Evolutionary conservation across 768 basidiomycete species (phyloP).

Genomic region (Russula olivacea): DNA sequence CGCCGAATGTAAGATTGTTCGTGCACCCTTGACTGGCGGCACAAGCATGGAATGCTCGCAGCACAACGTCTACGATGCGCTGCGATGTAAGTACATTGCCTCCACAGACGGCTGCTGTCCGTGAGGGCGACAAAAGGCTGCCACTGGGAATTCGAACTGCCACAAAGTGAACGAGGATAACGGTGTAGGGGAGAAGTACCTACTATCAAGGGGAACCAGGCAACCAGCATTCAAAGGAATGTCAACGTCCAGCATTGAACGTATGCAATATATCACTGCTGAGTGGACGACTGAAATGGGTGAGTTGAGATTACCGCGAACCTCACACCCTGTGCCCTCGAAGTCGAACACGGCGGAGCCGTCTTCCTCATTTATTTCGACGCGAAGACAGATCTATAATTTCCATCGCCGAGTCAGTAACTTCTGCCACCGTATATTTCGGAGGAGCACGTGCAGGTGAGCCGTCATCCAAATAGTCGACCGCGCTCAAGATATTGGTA

Average conservation of each 20-base stretch:
- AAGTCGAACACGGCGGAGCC: conserved; percentile 87
- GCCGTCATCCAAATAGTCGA: conserved; percentile 86
- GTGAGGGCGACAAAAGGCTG: conserved; percentile 73
- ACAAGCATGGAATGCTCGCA: conserved; percentile 87
- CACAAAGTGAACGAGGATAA: conserved; percentile 20
- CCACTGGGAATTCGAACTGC: conserved; percentile 75
- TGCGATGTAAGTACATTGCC: conserved; percentile 91
- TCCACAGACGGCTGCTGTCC: conserved; percentile 86
- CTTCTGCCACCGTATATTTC: background rate
- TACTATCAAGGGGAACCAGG: conserved; percentile 77
- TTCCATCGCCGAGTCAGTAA: conserved; percentile 4
- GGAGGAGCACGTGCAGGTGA: conserved; percentile 53
- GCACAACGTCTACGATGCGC: conserved; percentile 89
- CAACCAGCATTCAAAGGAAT: conserved; percentile 95
- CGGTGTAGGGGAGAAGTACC: conserved; percentile 26
- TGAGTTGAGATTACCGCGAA: conserved; percentile 78
- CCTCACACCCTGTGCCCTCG: conserved; percentile 73
- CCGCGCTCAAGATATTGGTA: conserved; percentile 54
- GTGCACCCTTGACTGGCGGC: conserved; percentile 93
- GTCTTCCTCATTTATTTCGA: conserved; percentile 65
- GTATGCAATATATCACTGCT: conserved; percentile 85
- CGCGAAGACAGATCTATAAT: conserved; percentile 60
- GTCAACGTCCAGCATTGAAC: conserved; percentile 76
- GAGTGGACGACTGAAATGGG: conserved; percentile 84
- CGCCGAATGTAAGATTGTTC: conserved; percentile 87